Conservation (phyloP, 2,329 filamentous ascomycete species). For the Exophiala spinifera region DNA sequence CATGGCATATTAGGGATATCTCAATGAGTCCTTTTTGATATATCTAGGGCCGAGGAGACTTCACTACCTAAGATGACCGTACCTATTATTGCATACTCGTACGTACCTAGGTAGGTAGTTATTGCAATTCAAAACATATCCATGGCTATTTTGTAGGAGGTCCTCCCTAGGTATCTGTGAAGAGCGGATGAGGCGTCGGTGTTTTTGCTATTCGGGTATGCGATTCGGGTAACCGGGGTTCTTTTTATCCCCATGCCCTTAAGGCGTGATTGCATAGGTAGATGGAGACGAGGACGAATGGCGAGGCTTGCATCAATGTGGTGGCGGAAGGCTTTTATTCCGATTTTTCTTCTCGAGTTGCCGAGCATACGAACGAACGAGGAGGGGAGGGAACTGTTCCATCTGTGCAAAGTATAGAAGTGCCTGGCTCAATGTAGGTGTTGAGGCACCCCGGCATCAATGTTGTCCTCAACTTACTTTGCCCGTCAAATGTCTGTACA, state of each 20-base stretch:
- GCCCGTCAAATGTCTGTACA: not conserved
- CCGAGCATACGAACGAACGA: too few relatives aligned
- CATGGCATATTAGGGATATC: not conserved
- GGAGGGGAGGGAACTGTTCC: too few relatives aligned
- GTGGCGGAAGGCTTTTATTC: not conserved
- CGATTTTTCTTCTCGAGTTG: not conserved
- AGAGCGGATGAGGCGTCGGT: not conserved
- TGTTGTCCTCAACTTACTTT: not conserved
- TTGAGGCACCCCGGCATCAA: too few relatives aligned
- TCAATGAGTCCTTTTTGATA: not conserved
- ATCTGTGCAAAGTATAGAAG: too few relatives aligned
- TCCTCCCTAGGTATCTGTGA: too few relatives aligned
- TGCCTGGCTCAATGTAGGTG: too few relatives aligned
- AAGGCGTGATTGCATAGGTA: not conserved
- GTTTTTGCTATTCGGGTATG: not conserved
- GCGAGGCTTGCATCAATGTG: not conserved
- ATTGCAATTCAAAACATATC: not conserved
- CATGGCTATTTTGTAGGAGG: not conserved
- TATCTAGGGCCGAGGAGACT: not conserved
- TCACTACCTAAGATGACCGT: not conserved
- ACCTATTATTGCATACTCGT: too few relatives aligned
- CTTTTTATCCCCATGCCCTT: not conserved
- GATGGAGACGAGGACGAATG: not conserved
- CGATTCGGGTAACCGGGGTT: slow-evolving; percentile 1
- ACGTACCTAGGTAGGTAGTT: too few relatives aligned